A percentile compares a stretch with the other conserved stretches of the same genome.
These are phyloP conservation scores for Pichia sp. DNA, from an alignment of 1,139 yeast genomes.

Conservation along the genomic window DNA sequence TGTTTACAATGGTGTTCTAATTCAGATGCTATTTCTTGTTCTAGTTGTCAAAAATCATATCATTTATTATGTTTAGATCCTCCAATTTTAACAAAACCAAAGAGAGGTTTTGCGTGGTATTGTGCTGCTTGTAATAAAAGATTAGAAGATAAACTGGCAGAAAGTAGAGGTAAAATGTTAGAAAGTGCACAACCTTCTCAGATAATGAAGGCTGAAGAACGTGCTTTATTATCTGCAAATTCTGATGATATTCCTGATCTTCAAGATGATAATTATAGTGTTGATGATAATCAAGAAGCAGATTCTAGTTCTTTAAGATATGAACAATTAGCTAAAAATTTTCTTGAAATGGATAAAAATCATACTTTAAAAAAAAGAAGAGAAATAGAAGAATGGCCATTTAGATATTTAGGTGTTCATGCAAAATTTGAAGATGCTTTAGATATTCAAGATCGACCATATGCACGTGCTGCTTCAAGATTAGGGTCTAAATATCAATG, in stretches of 20 bases:
- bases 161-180: conserved; percentile 32
- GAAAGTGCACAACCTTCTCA: conserved; percentile 28
- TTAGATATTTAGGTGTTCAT: conserved; percentile 74
- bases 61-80: conserved; percentile 88
- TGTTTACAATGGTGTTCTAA: conserved; percentile 83
- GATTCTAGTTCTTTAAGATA: conserved; percentile 32
- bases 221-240: conserved; percentile 12
- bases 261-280: not conserved
- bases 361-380: conserved; percentile 44
- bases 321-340: conserved; percentile 54
- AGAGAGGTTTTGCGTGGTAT: conserved; percentile 90
- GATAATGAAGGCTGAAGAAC: conserved; percentile 18
- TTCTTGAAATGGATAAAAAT: conserved; percentile 40
- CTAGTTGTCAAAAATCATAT: conserved; percentile 62
- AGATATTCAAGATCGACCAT: conserved; percentile 74
- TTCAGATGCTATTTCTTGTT: conserved; percentile 74
- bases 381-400: conserved; percentile 67
- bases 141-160: conserved; percentile 36
- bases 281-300: conserved; percentile 7
- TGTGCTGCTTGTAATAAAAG: conserved; percentile 70
- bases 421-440: conserved; percentile 72
- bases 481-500: conserved; percentile 74
- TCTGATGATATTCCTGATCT: conserved; percentile 11
- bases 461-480: conserved; percentile 76
- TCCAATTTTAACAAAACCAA: conserved; percentile 72